A percentile compares a stretch with the other conserved stretches of the same genome.
These are phyloP conservation scores for Plasmodium vivax DNA, from an alignment of 169 alveolate species.

Conservation along the genomic window DNA sequence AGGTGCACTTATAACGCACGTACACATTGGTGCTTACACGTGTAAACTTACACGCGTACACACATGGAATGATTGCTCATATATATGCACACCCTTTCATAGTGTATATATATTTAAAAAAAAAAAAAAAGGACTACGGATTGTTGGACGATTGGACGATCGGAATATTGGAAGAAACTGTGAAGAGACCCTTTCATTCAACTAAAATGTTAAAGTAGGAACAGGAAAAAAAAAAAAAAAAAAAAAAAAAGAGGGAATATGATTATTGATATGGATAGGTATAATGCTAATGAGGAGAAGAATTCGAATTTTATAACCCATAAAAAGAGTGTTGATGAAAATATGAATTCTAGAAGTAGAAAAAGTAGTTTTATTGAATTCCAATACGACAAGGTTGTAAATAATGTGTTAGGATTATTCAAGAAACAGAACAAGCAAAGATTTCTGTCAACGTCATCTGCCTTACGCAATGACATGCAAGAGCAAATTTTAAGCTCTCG, in stretches of 20 bases:
- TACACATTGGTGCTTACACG: background rate
- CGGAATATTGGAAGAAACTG: background rate
- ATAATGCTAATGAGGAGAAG: constrained; percentile 20
- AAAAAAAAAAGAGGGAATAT: background rate
- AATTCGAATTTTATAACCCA: constrained; percentile 2
- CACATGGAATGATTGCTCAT: background rate
- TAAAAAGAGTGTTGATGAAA: constrained; percentile 17
- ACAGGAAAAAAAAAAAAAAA: background rate
- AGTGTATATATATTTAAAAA: background rate
- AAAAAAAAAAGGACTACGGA: background rate
- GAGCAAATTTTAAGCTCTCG: constrained; percentile 63
- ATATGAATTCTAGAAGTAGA: constrained; percentile 7
- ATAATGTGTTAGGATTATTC: constrained; percentile 39
- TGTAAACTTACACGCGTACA: background rate
- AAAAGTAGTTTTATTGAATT: constrained; percentile 59
- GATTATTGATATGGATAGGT: constrained; percentile 8
- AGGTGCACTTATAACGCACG: background rate
- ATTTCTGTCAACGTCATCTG: constrained; percentile 61
- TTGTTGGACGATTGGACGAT: background rate
- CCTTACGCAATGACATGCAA: constrained; percentile 53
- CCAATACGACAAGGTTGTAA: constrained; percentile 65
- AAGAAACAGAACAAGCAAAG: constrained; percentile 39
- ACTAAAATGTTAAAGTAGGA: constrained; percentile 22
- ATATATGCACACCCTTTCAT: background rate
- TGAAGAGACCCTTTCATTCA: background rate